Conservation (phyloP, 2,329 filamentous ascomycete genomes). For the Aureobasidium sp. region DNA sequence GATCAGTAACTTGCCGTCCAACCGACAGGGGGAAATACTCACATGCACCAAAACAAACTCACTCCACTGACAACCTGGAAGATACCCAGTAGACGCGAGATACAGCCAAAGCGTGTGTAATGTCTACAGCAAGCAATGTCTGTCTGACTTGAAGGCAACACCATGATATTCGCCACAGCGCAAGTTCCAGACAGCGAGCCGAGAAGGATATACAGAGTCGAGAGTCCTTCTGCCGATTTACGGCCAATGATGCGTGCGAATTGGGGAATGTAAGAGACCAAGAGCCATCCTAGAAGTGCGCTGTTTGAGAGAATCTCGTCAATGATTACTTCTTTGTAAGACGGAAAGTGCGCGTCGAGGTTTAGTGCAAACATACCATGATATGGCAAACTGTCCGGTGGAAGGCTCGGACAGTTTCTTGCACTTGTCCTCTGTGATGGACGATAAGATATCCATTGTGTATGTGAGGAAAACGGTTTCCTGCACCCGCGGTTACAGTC, state of each 20-base stretch:
- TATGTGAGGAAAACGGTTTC: background rate
- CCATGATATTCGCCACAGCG: constrained; percentile 79
- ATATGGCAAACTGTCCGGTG: constrained; percentile 17
- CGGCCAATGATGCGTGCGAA: constrained; percentile 80
- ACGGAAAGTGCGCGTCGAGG: too few relatives aligned
- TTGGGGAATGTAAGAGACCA: constrained; percentile 86
- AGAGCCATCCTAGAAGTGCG: constrained; percentile 73
- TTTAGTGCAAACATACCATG: constrained; percentile 17
- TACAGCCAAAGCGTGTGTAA: constrained; percentile 71
- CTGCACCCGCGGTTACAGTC: background rate
- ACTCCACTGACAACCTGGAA: constrained; percentile 85
- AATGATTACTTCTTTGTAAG: too few relatives aligned
- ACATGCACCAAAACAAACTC: constrained; percentile 85
- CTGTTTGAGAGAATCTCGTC: constrained; percentile 31
- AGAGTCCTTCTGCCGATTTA: constrained; percentile 82
- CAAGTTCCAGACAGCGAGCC: constrained; percentile 82
- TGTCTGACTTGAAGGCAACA: constrained; percentile 65
- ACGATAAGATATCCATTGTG: constrained; percentile 1
- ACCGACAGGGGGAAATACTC: constrained; percentile 26
- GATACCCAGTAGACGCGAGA: constrained; percentile 73
- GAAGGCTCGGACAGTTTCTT: constrained; percentile 16
- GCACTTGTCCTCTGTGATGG: constrained; percentile 13
- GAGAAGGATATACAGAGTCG: constrained; percentile 82
- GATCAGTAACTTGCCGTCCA: background rate
- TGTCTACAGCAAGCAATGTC: constrained; percentile 78